phyloP scores from a whole-genome alignment of 495 filamentous ascomycete genomes.

The Talaromyces thailandensis region DNA sequence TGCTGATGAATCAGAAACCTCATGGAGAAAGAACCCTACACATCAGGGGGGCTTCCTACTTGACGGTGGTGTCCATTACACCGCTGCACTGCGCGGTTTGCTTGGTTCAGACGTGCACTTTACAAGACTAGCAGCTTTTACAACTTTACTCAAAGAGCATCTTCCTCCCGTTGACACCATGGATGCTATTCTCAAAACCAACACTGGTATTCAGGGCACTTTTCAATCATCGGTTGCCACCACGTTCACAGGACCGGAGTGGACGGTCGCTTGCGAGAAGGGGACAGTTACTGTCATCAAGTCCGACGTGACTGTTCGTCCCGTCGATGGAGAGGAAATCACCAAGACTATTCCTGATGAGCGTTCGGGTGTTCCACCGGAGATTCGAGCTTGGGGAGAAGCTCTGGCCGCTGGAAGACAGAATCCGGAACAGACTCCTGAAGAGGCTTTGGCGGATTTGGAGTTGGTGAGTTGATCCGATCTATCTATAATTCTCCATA shows the following conservation, averaged over 20 bases:
- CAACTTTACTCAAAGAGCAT: conserved; percentile 39
- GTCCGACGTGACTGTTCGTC: conserved; percentile 27
- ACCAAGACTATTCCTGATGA: conserved; percentile 35
- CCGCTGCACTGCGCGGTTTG: conserved; percentile 46
- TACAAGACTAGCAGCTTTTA: conserved; percentile 41
- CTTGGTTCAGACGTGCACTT: conserved; percentile 37
- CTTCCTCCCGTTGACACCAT: conserved; percentile 60
- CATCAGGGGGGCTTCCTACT: conserved; percentile 64
- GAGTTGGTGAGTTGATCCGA: conserved; percentile 29
- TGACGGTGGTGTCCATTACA: conserved; percentile 60
- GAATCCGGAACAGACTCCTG: conserved; percentile 47
- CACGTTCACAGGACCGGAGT: conserved; percentile 42
- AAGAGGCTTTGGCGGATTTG: conserved; percentile 55
- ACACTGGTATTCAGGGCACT: conserved; percentile 45
- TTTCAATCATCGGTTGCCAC: conserved; percentile 52
- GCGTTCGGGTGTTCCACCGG: conserved; percentile 45
- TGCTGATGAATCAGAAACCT: conserved; percentile 9
- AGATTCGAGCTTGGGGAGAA: conserved; percentile 54
- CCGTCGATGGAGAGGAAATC: conserved; percentile 17
- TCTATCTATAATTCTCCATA: neutral
- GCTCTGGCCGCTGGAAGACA: conserved; percentile 34
- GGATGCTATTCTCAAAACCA: conserved; percentile 45
- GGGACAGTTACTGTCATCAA: conserved; percentile 35
- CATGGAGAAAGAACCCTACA: conserved; percentile 55
- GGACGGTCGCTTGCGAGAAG: conserved; percentile 34